Conservation (phyloP, 192 early-diverging fungal genomes). For the Pecoramyces ruminantium region DNA sequence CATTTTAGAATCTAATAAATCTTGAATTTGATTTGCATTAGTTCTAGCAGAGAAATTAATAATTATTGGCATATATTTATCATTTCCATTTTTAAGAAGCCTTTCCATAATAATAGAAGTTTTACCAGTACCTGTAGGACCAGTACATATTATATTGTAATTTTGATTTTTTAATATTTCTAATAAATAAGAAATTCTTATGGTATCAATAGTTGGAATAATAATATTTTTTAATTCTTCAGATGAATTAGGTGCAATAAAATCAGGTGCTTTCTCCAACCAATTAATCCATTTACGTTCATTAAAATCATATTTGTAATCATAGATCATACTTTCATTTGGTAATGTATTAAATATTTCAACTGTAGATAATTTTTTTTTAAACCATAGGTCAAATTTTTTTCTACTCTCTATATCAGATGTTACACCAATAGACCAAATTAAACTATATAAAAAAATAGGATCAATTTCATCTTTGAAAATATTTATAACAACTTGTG, state of each 20-base stretch:
- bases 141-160: slow-evolving; percentile 28
- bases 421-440: slow-evolving; percentile 37
- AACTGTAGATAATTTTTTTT: not conserved
- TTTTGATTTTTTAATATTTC: slow-evolving; percentile 23
- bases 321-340: not conserved
- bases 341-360: not conserved
- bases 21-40: slow-evolving; percentile 34
- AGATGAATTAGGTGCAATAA: not conserved
- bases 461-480: slow-evolving; percentile 18
- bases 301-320: not conserved
- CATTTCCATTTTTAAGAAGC: slow-evolving; percentile 21
- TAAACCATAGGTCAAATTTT: slow-evolving; percentile 24
- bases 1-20: slow-evolving; percentile 36
- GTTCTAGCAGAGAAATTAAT: slow-evolving; percentile 45
- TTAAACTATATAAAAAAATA: slow-evolving; percentile 35
- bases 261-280: not conserved
- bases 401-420: slow-evolving; percentile 33
- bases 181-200: slow-evolving; percentile 32
- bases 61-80: slow-evolving; percentile 20
- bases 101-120: slow-evolving; percentile 37
- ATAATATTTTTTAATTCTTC: slow-evolving; percentile 24
- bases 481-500: slow-evolving; percentile 11
- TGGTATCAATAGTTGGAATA: slow-evolving; percentile 36
- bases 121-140: slow-evolving; percentile 40
- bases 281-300: not conserved